Base-by-base conservation (phyloP, 2,329 filamentous ascomycete species). In the Cladosporium sp. region DNA sequence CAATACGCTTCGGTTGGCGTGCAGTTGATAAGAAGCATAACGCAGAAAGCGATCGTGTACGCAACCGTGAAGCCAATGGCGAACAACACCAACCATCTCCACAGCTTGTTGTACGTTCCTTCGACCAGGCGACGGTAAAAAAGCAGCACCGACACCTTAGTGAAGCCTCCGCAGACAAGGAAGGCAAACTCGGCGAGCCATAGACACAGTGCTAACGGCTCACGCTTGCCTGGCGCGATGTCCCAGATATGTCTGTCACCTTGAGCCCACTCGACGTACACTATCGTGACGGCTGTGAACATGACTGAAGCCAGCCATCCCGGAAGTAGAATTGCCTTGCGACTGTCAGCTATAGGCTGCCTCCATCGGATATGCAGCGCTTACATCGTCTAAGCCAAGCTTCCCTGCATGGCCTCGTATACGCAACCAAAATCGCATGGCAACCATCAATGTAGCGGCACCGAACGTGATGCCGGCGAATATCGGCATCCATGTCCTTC, bases 121-220 rank as follows among this genome's bases (percentile, higher is more conserved):
- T 67, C 67, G 18, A 78, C 76, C 21, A 82, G 73, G 8, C 80
- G 76, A 2, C 77, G 76, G 66, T 82, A 81, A 70, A 82, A 81
- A 23, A 73, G 68, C 14, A 79, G 68, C 1, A 79, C 73, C 1
- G 76, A 78, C 28, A 78, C 70, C 32, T 79, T 79, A 43, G 73
- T 75, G 18, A 72, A 71, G 58, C 73, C 73, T n/a, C 71, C 73
- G 49, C 72, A 74, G 28, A 76, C 21, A 11, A 78, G 65, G 63
- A 77, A 78, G 2, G 71, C 63, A 23, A 72, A 67, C 68, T 78
- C 74, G 26, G 70, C 75, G 21, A 78, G 66, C 74, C 74, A 78
- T 51, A 72, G 69, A 11, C 74, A 65, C 68, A 73, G 58, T 14
- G 70, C 72, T 56, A 72, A 18, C 16, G 36, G 34, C 39, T 67